Evolutionary conservation across 176 grass and related monocot species (phyloP).

Genomic region (Carex pumila): DNA sequence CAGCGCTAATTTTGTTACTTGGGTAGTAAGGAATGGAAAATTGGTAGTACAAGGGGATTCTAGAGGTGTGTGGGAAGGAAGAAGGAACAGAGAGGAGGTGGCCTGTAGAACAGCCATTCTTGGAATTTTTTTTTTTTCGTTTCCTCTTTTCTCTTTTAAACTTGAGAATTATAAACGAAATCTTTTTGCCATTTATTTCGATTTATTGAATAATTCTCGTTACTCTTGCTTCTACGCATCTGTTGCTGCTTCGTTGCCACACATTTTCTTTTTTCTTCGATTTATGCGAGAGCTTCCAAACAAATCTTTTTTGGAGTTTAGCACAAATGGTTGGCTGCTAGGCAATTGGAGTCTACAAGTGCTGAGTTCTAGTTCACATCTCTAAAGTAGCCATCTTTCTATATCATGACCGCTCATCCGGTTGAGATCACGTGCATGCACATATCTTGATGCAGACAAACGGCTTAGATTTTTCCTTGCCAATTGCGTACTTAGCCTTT

Average conservation of each 20-base stretch:
- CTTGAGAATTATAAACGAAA: neutral
- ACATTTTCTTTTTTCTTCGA: neutral
- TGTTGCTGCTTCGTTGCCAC: neutral
- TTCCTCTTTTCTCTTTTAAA: neutral
- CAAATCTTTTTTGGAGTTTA: neutral
- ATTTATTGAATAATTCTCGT: neutral
- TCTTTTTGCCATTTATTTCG: neutral
- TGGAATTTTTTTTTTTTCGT: neutral
- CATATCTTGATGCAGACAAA: neutral
- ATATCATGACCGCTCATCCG: neutral
- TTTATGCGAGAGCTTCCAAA: neutral
- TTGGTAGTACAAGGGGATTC: neutral
- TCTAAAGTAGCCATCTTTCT: neutral
- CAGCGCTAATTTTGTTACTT: conserved; percentile 10
- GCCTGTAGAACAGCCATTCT: conserved; percentile 13
- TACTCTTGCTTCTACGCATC: neutral
- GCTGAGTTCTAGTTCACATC: neutral
- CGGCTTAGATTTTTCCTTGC: neutral
- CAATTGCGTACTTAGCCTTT: neutral
- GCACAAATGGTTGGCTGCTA: neutral
- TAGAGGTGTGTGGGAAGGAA: neutral
- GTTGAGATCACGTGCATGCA: neutral
- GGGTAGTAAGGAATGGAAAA: neutral
- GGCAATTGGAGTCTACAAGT: neutral
- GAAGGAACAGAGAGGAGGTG: neutral